Evolutionary conservation across 2,329 filamentous ascomycete genomes (phyloP).

Genomic region (Aspergillus proliferans): DNA sequence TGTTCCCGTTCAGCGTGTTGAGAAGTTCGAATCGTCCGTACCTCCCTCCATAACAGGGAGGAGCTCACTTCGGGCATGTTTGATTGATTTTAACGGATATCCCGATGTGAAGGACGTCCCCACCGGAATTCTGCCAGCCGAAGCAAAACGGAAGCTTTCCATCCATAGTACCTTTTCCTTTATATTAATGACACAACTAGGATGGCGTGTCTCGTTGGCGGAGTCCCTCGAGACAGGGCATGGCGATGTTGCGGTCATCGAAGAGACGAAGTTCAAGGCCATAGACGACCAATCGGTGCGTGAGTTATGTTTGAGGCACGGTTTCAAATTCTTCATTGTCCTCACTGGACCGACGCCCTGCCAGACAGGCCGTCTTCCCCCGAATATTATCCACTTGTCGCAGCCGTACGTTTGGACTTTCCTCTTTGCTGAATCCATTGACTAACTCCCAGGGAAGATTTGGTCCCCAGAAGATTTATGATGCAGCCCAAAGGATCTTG

Average conservation of each 20-base stretch:
- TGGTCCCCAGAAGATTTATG: slow-evolving; percentile 13
- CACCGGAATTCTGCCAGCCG: slow-evolving; percentile 15
- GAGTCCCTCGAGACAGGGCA: slow-evolving; percentile 15
- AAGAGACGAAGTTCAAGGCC: slow-evolving; percentile 16
- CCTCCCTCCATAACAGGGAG: not conserved
- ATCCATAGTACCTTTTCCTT: slow-evolving; percentile 20
- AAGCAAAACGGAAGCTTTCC: slow-evolving; percentile 24
- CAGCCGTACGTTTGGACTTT: slow-evolving; percentile 10
- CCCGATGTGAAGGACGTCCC: slow-evolving; percentile 16
- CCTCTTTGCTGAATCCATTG: not conserved
- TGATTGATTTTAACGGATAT: slow-evolving; percentile 22
- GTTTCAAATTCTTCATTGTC: slow-evolving; percentile 16
- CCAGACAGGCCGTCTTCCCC: not conserved
- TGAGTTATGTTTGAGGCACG: not conserved
- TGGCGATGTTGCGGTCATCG: slow-evolving; percentile 24
- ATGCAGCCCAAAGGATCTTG: slow-evolving; percentile 5
- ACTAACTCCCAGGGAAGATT: slow-evolving; percentile 10
- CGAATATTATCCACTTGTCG: slow-evolving; percentile 9
- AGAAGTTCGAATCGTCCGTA: not conserved
- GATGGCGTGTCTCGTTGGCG: slow-evolving; percentile 20
- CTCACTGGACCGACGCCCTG: slow-evolving; percentile 6
- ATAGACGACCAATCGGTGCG: slow-evolving; percentile 2
- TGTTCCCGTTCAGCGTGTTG: slow-evolving; percentile 16
- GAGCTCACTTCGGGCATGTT: slow-evolving; percentile 9
- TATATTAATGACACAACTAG: slow-evolving; percentile 15